Evolutionary conservation across 805 yeast species (phyloP), one percentile per base, ranked within the genome.

Genomic region (Kuraishia hungarica): DNA sequence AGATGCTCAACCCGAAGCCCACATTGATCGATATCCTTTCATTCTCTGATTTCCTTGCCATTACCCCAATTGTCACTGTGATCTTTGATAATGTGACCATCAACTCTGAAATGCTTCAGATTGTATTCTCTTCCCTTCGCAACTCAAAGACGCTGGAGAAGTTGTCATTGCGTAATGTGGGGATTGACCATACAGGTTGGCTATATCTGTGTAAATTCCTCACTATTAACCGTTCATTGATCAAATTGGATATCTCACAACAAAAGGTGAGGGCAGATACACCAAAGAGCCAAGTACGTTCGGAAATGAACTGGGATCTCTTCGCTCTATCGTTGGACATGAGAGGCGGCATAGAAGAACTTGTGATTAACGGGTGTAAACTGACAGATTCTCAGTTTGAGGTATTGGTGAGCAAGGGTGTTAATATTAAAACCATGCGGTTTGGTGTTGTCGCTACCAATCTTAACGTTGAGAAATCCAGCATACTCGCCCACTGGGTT

Each of bases 281-380:
- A 15, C 73, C 76, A 8, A 64, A 69, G 20, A 61, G 60, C 2
- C 61, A 60, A 39, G 62, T 73, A 22, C 64, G 86, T 54, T 67
- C 79, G 0, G 71, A 75, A 13, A 76, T 81, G 81, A 73, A 81
- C 62, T 81, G 86, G 86, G 70, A 73, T 50, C 58, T 80, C 50
- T 76, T 81, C 58, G 73, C 75, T 29, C 67, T 72, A 26, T 60
- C 80, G 1, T 55, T 81, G n/a, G 63, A 67, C 0, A 17, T 61
- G 17, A 66, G 83, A 55, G 81, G 81, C 5, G 85, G 86, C 0
- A 72, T 81, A 39, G 84, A 79, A 62, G 86, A 81, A 59, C 69
- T 81, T 55, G 85, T 81, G 17, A 74, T 81, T 53, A 80, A 81
- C 59, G 85, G 86, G 1, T 81, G 84, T 62, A 76, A 77, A 58